phyloP scores from a whole-genome alignment of 1,284 basidiomycete species.

The Meripilus lineatus region DNA sequence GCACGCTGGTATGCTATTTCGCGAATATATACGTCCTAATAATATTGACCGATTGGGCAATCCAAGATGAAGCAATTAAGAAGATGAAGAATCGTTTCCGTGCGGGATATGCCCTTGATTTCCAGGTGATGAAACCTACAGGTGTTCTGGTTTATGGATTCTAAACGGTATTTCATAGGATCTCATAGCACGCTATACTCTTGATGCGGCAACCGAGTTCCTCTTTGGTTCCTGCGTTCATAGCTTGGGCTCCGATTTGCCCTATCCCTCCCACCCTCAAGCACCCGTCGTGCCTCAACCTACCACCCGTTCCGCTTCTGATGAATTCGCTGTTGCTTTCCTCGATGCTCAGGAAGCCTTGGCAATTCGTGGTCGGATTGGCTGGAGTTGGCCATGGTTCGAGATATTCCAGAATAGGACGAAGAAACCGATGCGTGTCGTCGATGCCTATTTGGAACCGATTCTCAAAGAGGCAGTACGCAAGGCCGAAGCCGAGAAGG shows the following conservation, averaged over 20 bases:
- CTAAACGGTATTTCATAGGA: conserved; percentile 18
- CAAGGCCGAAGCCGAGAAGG: conserved; percentile 25
- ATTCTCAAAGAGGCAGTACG: conserved; percentile 35
- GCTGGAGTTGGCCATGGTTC: conserved; percentile 32
- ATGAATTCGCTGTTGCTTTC: conserved; percentile 27
- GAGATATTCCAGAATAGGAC: conserved; percentile 38
- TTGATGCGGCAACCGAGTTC: conserved; percentile 31
- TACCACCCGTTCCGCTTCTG: conserved; percentile 10
- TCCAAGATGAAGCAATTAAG: conserved; percentile 2
- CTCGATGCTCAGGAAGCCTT: conserved; percentile 2
- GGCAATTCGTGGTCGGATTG: conserved; percentile 7
- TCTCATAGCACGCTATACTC: conserved; percentile 16
- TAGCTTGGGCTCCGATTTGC: conserved; percentile 26
- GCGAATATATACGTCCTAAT: not conserved
- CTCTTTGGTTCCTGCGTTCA: conserved; percentile 36
- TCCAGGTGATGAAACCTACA: conserved; percentile 1
- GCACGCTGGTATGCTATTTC: conserved; percentile 12
- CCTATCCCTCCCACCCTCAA: conserved; percentile 22
- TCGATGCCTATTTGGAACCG: conserved; percentile 38
- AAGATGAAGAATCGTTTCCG: conserved; percentile 3
- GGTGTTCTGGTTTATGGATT: not conserved
- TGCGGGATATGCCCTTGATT: conserved; percentile 3
- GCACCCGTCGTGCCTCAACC: not conserved
- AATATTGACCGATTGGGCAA: not conserved
- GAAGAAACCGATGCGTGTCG: conserved; percentile 31